These are phyloP conservation scores for Fusarium dlaminii DNA, from an alignment of 2,329 filamentous ascomycete genomes.

Conservation along the genomic window DNA sequence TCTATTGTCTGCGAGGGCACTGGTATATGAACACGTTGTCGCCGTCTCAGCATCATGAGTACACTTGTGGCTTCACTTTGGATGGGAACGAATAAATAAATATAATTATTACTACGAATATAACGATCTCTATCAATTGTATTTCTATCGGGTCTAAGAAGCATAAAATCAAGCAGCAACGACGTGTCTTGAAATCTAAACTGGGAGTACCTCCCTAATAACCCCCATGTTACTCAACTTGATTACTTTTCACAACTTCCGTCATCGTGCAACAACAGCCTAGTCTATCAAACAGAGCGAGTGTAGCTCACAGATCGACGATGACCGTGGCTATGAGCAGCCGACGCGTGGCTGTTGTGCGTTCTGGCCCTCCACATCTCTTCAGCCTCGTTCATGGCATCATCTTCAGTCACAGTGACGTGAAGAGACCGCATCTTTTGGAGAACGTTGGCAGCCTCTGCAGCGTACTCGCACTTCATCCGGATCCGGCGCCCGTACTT, in stretches of 20 bases:
- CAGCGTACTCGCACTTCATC: slow-evolving; percentile 6
- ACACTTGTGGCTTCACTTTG: accelerated
- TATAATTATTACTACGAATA: background rate
- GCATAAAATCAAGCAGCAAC: background rate
- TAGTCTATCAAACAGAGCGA: background rate
- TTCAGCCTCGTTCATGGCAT: background rate
- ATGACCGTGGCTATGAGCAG: background rate
- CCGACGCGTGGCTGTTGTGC: background rate
- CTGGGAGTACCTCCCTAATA: background rate
- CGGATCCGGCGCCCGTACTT: slow-evolving; percentile 6
- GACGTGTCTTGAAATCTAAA: background rate
- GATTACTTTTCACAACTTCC: background rate
- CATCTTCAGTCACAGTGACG: background rate
- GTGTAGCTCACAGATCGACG: background rate
- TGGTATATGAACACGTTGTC: accelerated
- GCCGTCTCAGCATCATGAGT: background rate
- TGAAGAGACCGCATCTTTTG: background rate
- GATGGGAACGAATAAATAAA: accelerated
- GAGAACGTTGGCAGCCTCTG: background rate
- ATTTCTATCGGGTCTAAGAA: background rate
- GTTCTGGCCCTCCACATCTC: slow-evolving; percentile 2
- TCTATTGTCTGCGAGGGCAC: accelerated
- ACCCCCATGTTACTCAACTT: background rate
- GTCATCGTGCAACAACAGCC: background rate
- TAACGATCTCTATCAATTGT: background rate